Evolutionary conservation across 2,329 filamentous ascomycete genomes (phyloP), one percentile per base, ranked within the genome.

Genomic region (Blumeria graminis): DNA sequence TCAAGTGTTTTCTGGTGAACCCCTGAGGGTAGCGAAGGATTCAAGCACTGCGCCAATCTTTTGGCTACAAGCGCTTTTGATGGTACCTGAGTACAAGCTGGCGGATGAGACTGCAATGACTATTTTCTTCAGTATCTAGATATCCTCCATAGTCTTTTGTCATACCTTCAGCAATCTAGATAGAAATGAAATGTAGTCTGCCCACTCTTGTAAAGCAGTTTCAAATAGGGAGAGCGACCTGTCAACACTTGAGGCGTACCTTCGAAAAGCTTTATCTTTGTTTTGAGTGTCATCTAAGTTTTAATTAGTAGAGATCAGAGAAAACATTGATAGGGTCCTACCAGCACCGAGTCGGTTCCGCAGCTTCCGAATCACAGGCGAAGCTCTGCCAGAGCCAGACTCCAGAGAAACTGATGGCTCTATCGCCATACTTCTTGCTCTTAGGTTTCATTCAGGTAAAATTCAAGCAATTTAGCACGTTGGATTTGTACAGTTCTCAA

Each of bases 1-100:
- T 98, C 92, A 57, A 98, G 76, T 1, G 92, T 81, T 68, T 96
- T 98, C 69, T 98, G 93, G 70, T 98, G 92, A 16, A 98, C 93
- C 33, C 92, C 92, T 0, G 92, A 95, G 13, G 92, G 92, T 55
- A 98, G 73, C 18, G 86, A 82, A 39, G 92, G 89, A 67, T 95
- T 94, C 62, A 98, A 75, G 67, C 92, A 98, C 75, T 98, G 92
- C 46, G 92, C 85, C 58, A 98, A 75, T 64, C 90, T 85, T 69
- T 93, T 92, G 64, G 92, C 85, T 65, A 98, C 82, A 57, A 81
- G 75, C 16, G 78, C 74, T 70, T 89, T 94, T 64, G 89, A 81
- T 11, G 92, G 90, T 58, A 98, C 81, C 36, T 80, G 71, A 8
- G 78, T 76, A 57, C 81, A 77, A 58, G 79, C 80, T 48, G 82